phyloP scores from a whole-genome alignment of 192 early-diverging fungal species.

The Entrophospora sp. region DNA sequence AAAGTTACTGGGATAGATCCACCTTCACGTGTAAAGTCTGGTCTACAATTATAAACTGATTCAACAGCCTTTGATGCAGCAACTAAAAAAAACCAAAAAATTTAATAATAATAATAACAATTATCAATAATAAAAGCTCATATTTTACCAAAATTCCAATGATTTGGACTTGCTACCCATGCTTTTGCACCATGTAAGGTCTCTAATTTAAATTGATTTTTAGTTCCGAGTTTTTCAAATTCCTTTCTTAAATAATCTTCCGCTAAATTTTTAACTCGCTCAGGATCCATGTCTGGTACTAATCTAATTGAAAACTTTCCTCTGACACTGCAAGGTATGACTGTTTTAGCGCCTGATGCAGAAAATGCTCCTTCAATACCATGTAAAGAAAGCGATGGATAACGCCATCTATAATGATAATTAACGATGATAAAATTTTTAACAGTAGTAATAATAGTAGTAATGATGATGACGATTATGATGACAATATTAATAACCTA shows the following conservation, averaged over 20 bases:
- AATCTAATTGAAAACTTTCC: constrained; percentile 98
- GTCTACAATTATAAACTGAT: constrained; percentile 81
- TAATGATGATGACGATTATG: too few species aligned
- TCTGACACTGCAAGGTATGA: constrained; percentile 88
- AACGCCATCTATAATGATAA: constrained; percentile 60
- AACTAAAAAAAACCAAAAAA: too few species aligned
- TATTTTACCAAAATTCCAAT: constrained; percentile 88
- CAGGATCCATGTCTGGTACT: constrained; percentile 86
- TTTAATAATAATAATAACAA: too few species aligned
- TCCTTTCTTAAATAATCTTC: constrained; percentile 63
- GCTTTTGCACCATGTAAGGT: constrained; percentile 77
- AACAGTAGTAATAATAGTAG: too few species aligned
- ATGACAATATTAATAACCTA: too few species aligned
- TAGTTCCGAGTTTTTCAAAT: constrained; percentile 82
- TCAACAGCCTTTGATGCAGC: constrained; percentile 84
- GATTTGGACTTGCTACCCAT: constrained; percentile 80
- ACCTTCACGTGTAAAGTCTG: constrained; percentile 94
- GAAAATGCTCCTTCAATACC: constrained; percentile 97
- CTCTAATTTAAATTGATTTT: constrained; percentile 70
- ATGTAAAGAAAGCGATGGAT: constrained; percentile 93
- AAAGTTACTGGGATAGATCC: constrained; percentile 96
- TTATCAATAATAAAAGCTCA: too few species aligned
- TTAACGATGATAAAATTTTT: background rate
- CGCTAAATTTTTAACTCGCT: constrained; percentile 67
- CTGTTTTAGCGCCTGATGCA: constrained; percentile 88